Evolutionary conservation across 441 rosid species (phyloP), one percentile per base, ranked within the genome.

Genomic region (Mallotus japonicus): DNA sequence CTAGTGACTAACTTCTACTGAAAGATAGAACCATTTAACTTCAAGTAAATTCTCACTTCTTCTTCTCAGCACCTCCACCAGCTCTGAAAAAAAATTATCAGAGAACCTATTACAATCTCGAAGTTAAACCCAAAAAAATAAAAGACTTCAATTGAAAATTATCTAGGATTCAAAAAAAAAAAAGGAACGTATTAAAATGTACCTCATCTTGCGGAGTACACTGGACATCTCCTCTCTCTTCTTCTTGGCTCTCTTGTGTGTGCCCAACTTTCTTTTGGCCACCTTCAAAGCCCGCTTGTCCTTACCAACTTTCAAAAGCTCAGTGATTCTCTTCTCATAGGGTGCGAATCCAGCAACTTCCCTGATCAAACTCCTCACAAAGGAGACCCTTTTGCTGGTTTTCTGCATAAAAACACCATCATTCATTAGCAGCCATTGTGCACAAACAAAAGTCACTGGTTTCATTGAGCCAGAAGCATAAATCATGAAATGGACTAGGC

Each of bases 281-380:
- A 84, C 79, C 81, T 84, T 83, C 80, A 87, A 74, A 34, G 92
- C 89, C 34, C 89, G 82, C 77, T 88, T 88, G 70, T 88, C 92
- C 71, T 88, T 88, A 13, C 92, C 90, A 8, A 86, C 89, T 62
- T 86, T 88, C 56, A 88, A 73, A 67, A 88, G 89, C 76, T 88
- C 92, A 8, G 90, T 88, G 49, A 88, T 86, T 72, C 92, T 84
- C 77, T 84, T 86, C 80, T 88, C 92, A 47, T 86, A 88, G 0
- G 90, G 90, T 16, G 88, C 90, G 69, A 88, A 88, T 40, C 92
- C 92, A 49, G 88, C 92, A 81, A 88, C 92, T 76, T 88, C 92
- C 82, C 92, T 75, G 32, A 88, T 85, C 70, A 88, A 60, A 59
- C 65, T 78, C 77, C 83, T 88, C 69, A 86, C 87, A 66, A 88